phyloP scores from a whole-genome alignment of 2,329 filamentous ascomycete species.

The Diaporthe australafricana region DNA sequence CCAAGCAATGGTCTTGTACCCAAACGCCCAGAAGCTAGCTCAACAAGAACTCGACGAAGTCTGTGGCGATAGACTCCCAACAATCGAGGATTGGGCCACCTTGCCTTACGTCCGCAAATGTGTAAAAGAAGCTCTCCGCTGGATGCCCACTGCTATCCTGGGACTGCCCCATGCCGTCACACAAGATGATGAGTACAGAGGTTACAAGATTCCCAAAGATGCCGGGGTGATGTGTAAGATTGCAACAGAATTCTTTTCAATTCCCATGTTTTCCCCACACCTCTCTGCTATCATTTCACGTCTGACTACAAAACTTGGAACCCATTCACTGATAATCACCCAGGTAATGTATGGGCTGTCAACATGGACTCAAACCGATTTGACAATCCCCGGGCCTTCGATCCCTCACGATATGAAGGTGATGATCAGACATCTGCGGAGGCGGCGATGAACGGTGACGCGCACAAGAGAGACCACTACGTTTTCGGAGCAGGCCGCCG shows the following conservation, averaged over 20 bases:
- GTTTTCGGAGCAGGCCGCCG: slow-evolving; percentile 67
- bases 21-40: slow-evolving; percentile 54
- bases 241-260: slow-evolving; percentile 43
- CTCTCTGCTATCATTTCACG: neutral
- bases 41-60: slow-evolving; percentile 55
- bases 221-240: slow-evolving; percentile 51
- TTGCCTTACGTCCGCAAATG: slow-evolving; percentile 57
- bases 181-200: slow-evolving; percentile 56
- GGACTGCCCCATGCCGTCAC: slow-evolving; percentile 55
- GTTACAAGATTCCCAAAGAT: slow-evolving; percentile 58
- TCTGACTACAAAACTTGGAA: neutral
- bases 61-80: slow-evolving; percentile 54
- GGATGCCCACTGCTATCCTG: slow-evolving; percentile 56
- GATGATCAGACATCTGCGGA: slow-evolving; percentile 42
- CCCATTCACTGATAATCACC: neutral
- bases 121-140: slow-evolving; percentile 57
- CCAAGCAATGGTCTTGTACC: slow-evolving; percentile 58
- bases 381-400: slow-evolving; percentile 54
- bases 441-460: slow-evolving; percentile 45
- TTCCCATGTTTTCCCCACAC: neutral
- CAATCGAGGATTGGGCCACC: slow-evolving; percentile 49
- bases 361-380: slow-evolving; percentile 58
- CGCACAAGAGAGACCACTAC: slow-evolving; percentile 61
- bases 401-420: slow-evolving; percentile 52
- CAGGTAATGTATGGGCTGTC: slow-evolving; percentile 49